These are phyloP conservation scores for Tuber melanosporum DNA, from an alignment of 495 filamentous ascomycete genomes.

Conservation along the genomic window DNA sequence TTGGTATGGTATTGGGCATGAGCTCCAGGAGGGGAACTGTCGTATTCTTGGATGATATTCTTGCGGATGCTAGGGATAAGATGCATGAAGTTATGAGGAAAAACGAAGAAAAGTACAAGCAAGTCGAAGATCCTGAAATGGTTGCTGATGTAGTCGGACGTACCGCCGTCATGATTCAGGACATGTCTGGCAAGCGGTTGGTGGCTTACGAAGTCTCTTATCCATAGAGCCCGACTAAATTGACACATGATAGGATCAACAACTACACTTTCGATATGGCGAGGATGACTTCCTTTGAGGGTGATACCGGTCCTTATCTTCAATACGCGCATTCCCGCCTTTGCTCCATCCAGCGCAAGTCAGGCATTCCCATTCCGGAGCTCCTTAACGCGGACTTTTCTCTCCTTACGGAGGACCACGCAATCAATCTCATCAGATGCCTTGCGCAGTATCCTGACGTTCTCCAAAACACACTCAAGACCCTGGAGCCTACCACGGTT, in stretches of 20 bases:
- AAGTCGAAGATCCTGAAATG: slow-evolving; percentile 53
- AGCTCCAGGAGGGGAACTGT: slow-evolving; percentile 56
- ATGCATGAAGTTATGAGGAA: slow-evolving; percentile 63
- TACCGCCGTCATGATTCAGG: slow-evolving; percentile 59
- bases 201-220: slow-evolving; percentile 11
- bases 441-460: slow-evolving; percentile 62
- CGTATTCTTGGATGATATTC: slow-evolving; percentile 57
- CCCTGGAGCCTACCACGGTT: slow-evolving; percentile 60
- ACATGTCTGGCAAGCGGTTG: slow-evolving; percentile 60
- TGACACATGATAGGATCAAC: slow-evolving; percentile 48
- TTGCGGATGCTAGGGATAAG: slow-evolving; percentile 55
- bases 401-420: slow-evolving; percentile 55
- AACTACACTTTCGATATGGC: slow-evolving; percentile 60
- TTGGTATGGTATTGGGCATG: slow-evolving; percentile 58
- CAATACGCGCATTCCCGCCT: slow-evolving; percentile 64
- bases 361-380: slow-evolving; percentile 50
- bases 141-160: slow-evolving; percentile 57
- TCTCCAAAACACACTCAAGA: slow-evolving; percentile 57
- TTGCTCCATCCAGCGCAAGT: slow-evolving; percentile 55
- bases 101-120: slow-evolving; percentile 55
- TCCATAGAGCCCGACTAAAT: slow-evolving; percentile 3
- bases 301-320: slow-evolving; percentile 63
- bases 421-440: slow-evolving; percentile 55
- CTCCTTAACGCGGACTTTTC: slow-evolving; percentile 53
- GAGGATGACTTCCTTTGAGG: slow-evolving; percentile 63